A percentile compares a stretch with the other conserved stretches of the same genome.
phyloP scores from a whole-genome alignment of 2,329 filamentous ascomycete genomes.

The Huntiella savannae region DNA sequence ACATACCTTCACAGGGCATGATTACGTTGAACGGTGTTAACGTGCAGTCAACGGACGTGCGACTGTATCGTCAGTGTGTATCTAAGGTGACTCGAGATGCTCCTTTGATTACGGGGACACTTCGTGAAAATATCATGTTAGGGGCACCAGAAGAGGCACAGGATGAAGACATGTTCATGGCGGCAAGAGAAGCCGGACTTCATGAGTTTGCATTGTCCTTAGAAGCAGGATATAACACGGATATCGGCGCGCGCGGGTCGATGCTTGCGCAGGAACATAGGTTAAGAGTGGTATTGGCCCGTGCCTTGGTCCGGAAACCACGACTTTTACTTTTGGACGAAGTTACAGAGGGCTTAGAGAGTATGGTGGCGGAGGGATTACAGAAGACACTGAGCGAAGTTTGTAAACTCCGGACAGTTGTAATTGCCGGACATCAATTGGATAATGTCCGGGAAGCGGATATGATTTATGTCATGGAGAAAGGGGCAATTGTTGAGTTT shows the following conservation, averaged over 20 bases:
- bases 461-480: constrained; percentile 25
- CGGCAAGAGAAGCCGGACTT: constrained; percentile 39
- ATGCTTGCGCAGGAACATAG: constrained; percentile 47
- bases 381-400: constrained; percentile 32
- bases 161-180: constrained; percentile 5
- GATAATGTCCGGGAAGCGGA: constrained; percentile 25
- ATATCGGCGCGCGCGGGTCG: constrained; percentile 42
- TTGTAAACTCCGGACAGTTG: constrained; percentile 19
- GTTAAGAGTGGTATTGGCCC: constrained; percentile 45
- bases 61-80: constrained; percentile 31
- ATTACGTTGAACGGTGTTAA: constrained; percentile 28
- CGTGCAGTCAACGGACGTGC: constrained; percentile 23
- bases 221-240: constrained; percentile 33
- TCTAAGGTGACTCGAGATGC: constrained; percentile 40
- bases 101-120: constrained; percentile 23
- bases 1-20: constrained; percentile 17
- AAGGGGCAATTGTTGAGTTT: constrained; percentile 23
- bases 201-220: constrained; percentile 60
- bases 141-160: not conserved
- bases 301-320: constrained; percentile 41
- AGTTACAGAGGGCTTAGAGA: constrained; percentile 45
- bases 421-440: constrained; percentile 25
- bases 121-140: constrained; percentile 51
- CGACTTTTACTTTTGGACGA: constrained; percentile 49
- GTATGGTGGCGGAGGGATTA: constrained; percentile 35